Conservation (phyloP, 2,329 filamentous ascomycete genomes). For the Pseudogymnoascus verrucosus region DNA sequence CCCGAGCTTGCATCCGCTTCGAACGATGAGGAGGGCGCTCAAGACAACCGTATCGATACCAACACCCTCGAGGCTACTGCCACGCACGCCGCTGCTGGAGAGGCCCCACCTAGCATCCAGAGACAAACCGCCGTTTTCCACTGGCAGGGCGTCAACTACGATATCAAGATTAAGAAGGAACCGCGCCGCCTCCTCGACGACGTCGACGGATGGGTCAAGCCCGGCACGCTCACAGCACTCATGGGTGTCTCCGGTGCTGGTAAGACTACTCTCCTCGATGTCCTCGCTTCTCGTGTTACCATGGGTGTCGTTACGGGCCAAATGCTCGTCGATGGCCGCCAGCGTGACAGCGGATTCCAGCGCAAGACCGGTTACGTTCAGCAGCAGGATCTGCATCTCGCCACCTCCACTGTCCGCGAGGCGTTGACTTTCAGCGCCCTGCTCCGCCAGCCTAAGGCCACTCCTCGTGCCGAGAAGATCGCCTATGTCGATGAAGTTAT, state of each 20-base stretch:
- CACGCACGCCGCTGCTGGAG: conserved; percentile 29
- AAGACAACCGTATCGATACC: conserved; percentile 3
- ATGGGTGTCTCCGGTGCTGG: conserved; percentile 75
- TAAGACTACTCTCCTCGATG: conserved; percentile 85
- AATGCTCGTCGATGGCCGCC: conserved; percentile 60
- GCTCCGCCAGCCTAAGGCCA: conserved; percentile 70
- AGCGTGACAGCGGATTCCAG: conserved; percentile 75
- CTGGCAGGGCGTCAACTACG: conserved; percentile 38
- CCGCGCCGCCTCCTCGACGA: conserved; percentile 70
- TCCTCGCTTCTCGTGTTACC: conserved; percentile 74
- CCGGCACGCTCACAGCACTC: conserved; percentile 78
- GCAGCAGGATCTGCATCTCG: conserved; percentile 82
- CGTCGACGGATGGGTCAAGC: conserved; percentile 90
- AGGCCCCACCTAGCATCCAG: conserved; percentile 50
- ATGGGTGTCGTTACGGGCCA: conserved; percentile 85
- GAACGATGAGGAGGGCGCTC: conserved; percentile 18
- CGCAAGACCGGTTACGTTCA: conserved; percentile 88
- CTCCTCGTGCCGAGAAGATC: conserved; percentile 69
- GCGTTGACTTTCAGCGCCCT: conserved; percentile 78
- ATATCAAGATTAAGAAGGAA: conserved; percentile 70
- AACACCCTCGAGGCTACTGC: conserved; percentile 15
- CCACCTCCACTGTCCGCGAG: conserved; percentile 80
- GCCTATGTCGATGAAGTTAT: conserved; percentile 88
- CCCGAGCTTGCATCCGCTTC: conserved; percentile 15
- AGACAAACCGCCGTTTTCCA: conserved; percentile 14